Conservation (phyloP, 2,329 filamentous ascomycete species). For the Botrytis medusae region DNA sequence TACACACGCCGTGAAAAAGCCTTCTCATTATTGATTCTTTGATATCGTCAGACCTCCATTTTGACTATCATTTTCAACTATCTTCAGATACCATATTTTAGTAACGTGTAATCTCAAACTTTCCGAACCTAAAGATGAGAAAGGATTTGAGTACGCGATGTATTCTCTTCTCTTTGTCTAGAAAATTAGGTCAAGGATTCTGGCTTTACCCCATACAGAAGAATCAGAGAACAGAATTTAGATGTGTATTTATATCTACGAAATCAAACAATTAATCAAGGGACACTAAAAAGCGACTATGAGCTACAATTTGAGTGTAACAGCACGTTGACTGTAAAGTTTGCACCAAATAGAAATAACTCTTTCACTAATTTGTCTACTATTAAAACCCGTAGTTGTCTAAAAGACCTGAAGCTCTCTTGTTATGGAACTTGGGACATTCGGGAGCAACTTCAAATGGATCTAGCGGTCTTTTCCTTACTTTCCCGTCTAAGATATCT, state of each 20-base stretch:
- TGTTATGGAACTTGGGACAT: not conserved
- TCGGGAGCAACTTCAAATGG: not conserved
- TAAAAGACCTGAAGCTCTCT: not conserved
- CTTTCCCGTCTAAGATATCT: fast-evolving
- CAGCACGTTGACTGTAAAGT: not conserved
- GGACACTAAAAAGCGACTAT: not conserved
- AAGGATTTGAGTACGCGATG: not conserved
- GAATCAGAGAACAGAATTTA: not conserved
- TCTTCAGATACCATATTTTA: not conserved
- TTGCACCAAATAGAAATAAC: not conserved
- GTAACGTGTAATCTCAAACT: not conserved
- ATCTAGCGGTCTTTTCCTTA: not conserved
- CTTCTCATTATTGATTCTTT: not conserved
- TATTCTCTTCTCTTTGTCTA: not conserved
- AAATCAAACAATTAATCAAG: not conserved
- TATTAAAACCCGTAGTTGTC: too few relatives aligned
- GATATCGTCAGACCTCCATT: not conserved
- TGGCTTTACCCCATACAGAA: not conserved
- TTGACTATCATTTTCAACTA: not conserved
- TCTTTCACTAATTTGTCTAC: fast-evolving
- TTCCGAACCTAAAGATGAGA: not conserved
- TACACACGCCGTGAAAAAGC: not conserved
- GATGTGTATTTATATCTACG: not conserved
- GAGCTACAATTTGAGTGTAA: not conserved
- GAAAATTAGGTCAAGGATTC: too few relatives aligned